Evolutionary conservation across 305 asterid genomes (phyloP).

Genomic region (Fraxinus nigra): DNA sequence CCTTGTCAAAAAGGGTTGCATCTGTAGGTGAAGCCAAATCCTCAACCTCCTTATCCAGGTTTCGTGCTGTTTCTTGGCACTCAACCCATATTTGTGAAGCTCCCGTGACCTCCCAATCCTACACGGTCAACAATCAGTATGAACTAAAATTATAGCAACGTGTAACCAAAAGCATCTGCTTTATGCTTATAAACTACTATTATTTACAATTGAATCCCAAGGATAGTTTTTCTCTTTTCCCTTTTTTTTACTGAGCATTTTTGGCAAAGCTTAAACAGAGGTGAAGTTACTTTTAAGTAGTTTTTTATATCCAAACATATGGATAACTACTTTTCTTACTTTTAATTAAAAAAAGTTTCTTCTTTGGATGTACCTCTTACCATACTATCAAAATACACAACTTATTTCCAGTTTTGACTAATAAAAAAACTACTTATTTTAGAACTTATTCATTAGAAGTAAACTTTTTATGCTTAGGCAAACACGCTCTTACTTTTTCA

Average conservation of each 20-base stretch:
- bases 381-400: background rate
- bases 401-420: background rate
- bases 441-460: background rate
- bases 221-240: background rate
- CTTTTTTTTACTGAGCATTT: background rate
- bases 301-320: background rate
- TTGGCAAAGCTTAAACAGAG: background rate
- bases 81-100: constrained; percentile 79
- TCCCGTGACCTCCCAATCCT: constrained; percentile 76
- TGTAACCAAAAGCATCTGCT: background rate
- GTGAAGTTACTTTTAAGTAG: background rate
- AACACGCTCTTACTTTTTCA: background rate
- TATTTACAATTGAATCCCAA: background rate
- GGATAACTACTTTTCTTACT: background rate
- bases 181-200: background rate
- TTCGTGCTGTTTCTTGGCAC: constrained; percentile 82
- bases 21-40: constrained; percentile 67
- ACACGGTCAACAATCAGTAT: constrained; percentile 20
- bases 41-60: constrained; percentile 74
- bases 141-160: background rate
- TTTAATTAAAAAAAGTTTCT: background rate
- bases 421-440: background rate
- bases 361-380: background rate
- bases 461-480: background rate
- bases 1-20: constrained; percentile 48